A percentile compares a stretch with the other conserved stretches of the same genome.
phyloP scores from a whole-genome alignment of 192 early-diverging fungal genomes.

The Dissophora ornata region DNA sequence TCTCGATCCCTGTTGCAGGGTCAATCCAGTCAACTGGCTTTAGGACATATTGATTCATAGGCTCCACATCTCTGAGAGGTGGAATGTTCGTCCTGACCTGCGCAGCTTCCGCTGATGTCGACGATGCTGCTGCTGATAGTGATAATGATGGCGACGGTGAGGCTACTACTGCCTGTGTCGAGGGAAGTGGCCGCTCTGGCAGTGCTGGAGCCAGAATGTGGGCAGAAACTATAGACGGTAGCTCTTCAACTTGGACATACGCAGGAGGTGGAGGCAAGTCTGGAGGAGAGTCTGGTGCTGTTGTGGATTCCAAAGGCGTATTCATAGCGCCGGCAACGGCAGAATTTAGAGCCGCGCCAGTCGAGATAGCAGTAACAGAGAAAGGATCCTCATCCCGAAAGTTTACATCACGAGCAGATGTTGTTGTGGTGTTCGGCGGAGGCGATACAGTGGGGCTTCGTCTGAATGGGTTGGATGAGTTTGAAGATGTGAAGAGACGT shows the following conservation, averaged over 20 bases:
- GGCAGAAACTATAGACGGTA: not conserved
- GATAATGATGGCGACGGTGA: not conserved
- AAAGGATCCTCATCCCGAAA: constrained; percentile 28
- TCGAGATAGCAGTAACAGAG: constrained; percentile 12
- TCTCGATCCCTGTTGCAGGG: constrained; percentile 53
- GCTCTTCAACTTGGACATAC: constrained; percentile 6
- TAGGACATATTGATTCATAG: constrained; percentile 70
- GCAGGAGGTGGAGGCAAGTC: constrained; percentile 37
- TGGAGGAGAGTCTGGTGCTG: constrained; percentile 11
- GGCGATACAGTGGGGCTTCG: constrained; percentile 33
- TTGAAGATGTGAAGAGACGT: constrained; percentile 16
- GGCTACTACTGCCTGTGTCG: not conserved
- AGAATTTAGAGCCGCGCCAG: not conserved
- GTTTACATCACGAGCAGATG: not conserved
- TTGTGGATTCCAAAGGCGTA: not conserved
- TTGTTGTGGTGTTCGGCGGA: not conserved
- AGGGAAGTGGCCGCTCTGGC: not conserved
- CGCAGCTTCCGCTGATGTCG: not conserved
- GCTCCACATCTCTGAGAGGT: not conserved
- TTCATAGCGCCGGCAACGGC: too few relatives aligned
- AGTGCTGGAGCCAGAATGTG: not conserved
- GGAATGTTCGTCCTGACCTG: not conserved
- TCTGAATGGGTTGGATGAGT: constrained; percentile 43
- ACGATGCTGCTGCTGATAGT: not conserved
- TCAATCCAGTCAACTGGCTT: constrained; percentile 80